phyloP scores from a whole-genome alignment of 176 grass and related monocot species.

The Aegilops longissima region DNA sequence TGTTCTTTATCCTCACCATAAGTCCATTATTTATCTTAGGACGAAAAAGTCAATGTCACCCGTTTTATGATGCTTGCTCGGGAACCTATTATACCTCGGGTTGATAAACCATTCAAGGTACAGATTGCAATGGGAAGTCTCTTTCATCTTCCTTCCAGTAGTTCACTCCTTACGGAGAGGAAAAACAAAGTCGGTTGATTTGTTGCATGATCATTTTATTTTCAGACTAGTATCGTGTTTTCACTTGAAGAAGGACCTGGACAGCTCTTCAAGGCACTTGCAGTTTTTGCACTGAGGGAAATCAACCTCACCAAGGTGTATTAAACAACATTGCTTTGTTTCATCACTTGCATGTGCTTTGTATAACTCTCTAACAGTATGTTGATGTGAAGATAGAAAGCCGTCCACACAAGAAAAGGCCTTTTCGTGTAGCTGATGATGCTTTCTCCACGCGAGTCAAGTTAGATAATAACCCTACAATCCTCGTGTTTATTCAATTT shows the following conservation, averaged over 20 bases:
- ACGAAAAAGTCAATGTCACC: constrained; percentile 91
- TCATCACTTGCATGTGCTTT: constrained; percentile 15
- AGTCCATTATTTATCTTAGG: constrained; percentile 41
- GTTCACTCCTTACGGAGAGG: neutral
- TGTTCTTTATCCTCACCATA: constrained; percentile 24
- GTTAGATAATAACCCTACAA: constrained; percentile 38
- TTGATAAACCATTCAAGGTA: constrained; percentile 90
- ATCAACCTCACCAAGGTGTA: constrained; percentile 91
- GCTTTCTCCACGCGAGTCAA: constrained; percentile 53
- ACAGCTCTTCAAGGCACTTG: constrained; percentile 91
- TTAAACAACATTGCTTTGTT: constrained; percentile 27
- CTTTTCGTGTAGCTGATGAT: constrained; percentile 67
- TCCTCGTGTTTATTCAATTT: neutral
- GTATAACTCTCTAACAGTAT: constrained; percentile 14
- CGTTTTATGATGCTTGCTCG: constrained; percentile 86
- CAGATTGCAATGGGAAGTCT: neutral
- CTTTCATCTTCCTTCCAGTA: neutral
- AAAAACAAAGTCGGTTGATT: constrained; percentile 8
- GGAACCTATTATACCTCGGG: constrained; percentile 79
- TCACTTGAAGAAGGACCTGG: constrained; percentile 94
- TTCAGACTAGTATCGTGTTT: constrained; percentile 93
- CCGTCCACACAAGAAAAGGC: constrained; percentile 71
- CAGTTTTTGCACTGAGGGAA: constrained; percentile 85
- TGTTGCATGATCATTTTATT: constrained; percentile 33
- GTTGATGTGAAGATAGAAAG: constrained; percentile 79